These are phyloP conservation scores for Candida sp. DNA, from an alignment of 1,139 yeast genomes.

Conservation along the genomic window DNA sequence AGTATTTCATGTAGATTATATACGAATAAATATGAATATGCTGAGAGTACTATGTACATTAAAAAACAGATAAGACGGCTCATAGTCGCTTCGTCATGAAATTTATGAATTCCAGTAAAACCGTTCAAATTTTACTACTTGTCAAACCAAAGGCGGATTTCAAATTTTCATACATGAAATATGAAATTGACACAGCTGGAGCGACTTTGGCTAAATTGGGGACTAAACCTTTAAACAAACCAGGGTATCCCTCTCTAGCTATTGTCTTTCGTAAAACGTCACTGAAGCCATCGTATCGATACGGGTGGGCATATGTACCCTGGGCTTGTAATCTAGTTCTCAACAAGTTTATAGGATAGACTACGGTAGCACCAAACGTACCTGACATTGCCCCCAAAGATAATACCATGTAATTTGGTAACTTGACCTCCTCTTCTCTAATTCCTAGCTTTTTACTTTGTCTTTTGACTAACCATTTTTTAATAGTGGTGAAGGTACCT, in stretches of 20 bases:
- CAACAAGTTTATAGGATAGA: slow-evolving; percentile 85
- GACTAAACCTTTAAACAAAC: slow-evolving; percentile 86
- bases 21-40: slow-evolving; percentile 3
- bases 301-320: slow-evolving; percentile 96
- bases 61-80: not conserved
- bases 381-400: slow-evolving; percentile 95
- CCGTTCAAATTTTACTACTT: slow-evolving; percentile 3
- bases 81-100: not conserved
- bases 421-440: slow-evolving; percentile 57
- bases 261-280: slow-evolving; percentile 81
- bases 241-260: slow-evolving; percentile 82
- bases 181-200: slow-evolving; percentile 95
- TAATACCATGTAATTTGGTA: slow-evolving; percentile 78
- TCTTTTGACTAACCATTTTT: slow-evolving; percentile 65
- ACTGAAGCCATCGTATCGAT: slow-evolving; percentile 73
- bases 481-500: slow-evolving; percentile 88
- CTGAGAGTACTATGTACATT: slow-evolving; percentile 1
- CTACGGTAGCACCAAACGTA: slow-evolving; percentile 92
- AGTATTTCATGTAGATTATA: slow-evolving; percentile 12
- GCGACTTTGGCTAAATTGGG: slow-evolving; percentile 96
- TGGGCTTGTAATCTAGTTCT: slow-evolving; percentile 96
- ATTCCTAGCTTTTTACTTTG: slow-evolving; percentile 54
- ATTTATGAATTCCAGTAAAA: too few species aligned
- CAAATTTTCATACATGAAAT: slow-evolving; percentile 89
- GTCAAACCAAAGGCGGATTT: slow-evolving; percentile 57